Evolutionary conservation across 2,329 filamentous ascomycete species (phyloP).

Genomic region (Trichoderma sp.): DNA sequence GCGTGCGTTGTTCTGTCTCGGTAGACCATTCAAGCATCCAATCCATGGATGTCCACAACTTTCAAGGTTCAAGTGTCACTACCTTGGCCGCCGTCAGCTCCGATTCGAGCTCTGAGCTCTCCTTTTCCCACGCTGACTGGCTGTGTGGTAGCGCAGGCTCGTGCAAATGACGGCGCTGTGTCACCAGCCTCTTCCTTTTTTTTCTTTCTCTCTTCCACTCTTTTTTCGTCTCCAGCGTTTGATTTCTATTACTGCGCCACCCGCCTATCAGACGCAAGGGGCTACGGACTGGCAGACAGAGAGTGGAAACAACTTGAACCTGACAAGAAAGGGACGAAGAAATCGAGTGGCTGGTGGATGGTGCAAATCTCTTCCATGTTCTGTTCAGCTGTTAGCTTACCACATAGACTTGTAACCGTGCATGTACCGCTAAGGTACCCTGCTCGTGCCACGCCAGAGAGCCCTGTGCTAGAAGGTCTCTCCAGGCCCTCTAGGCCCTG

Average conservation of each 20-base stretch:
- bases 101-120: background rate
- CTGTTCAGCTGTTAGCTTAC: background rate
- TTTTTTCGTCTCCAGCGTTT: background rate
- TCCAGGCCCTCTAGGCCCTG: background rate
- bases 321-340: background rate
- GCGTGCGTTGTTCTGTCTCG: background rate
- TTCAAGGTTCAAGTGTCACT: background rate
- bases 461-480: background rate
- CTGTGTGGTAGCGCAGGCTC: constrained; percentile 13
- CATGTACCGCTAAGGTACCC: background rate
- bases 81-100: background rate
- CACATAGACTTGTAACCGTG: background rate
- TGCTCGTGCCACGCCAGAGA: background rate
- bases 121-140: background rate
- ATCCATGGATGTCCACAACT: no score
- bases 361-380: background rate
- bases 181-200: constrained; percentile 16
- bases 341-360: constrained; percentile 1
- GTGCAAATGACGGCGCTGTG: constrained; percentile 7
- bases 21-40: background rate
- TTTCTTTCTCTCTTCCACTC: background rate
- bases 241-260: constrained; percentile 1
- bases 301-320: background rate
- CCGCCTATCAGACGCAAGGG: background rate
- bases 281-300: background rate